Base-by-base conservation (phyloP, 805 yeast genomes). In the Metschnikowia colocasiae region DNA sequence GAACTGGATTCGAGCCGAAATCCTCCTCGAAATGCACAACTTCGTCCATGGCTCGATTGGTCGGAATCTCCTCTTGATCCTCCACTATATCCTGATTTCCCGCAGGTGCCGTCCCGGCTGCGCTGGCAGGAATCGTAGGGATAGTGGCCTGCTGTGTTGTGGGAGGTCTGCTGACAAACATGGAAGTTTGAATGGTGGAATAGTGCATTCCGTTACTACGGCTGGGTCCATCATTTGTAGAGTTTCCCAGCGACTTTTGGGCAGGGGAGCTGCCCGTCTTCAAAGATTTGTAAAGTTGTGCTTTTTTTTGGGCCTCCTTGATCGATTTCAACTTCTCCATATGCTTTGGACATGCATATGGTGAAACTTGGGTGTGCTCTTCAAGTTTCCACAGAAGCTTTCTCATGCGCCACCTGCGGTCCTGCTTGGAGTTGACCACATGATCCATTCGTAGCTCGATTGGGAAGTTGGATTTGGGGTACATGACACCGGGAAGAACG, bases 401-500 rank as follows among this genome's bases (percentile, higher is more conserved):
- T 41, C 97, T 75, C 91, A 94, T 84, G 65, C 95, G 78, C 99
- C 99, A 94, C 53, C 97, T 74, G 47, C 79, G 64, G 48, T 78
- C 83, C 10, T 73, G 70, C 4, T 78, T 71, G 3, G 78, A 64
- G 46, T 59, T 64, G 8, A 71, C 75, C 6, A 87, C 79, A 48
- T 89, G 86, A 57, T 89, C 95, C 58, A 94, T 68, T 54, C 83
- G 81, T 59, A 94, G 71, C 60, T 90, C 97, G 19, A 92, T 75
- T 0, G 94, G 85, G 60, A 94, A 88, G 0, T 84, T 75, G 0
- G 96, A 85, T 61, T 87, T 84, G 10, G 98, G 98, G 63, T 87
- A 87, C 27, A 87, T 78, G 13, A 90, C 96, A 53, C 86, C 86
- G 2, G 99, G 99, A 42, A 94, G 71, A 13, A 83, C 85, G 7